Evolutionary conservation across 2,329 filamentous ascomycete genomes (phyloP), one percentile per base, ranked within the genome.

Genomic region (Ceratocystis ficicola): DNA sequence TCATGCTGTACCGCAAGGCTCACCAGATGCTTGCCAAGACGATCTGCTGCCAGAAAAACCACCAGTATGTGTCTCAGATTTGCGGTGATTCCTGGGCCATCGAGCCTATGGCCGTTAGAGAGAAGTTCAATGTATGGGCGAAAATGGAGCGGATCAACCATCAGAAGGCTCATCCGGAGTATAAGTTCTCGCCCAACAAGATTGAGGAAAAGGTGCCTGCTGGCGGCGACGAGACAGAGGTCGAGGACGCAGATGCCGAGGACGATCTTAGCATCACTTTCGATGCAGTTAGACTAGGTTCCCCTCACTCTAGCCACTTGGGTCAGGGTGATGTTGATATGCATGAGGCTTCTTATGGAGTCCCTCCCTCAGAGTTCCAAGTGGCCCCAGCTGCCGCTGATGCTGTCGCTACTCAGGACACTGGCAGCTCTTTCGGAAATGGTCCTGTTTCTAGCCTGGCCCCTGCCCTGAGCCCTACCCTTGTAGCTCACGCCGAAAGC

Each of bases 1-100:
- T 97, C 78, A 96, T 99, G 88, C 80, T 99, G 63, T 99, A 99
- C 75, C 87, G 94, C 52, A 96, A 94, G 70, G 90, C 90, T 5
- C 96, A 90, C 73, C 89, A 95, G 68, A 89, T 94, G 68, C 82
- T 91, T 41, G 90, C 89, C 67, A 96, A 96, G 75, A 80, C 83
- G 63, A 89, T 86, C 80, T 89, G 88, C 71, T 79, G 84, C 15
- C 86, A 94, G 71, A 93, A 94, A 75, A 96, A 97, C 76, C 93
- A 99, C 74, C 93, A 99, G 74, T 79, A 94, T 44, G 88, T 97
- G 30, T 97, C 93, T 1, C 85, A 86, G 59, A 84, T 94, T n/a
- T 90, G 90, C 66, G 94, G 92, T 32, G 79, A 84, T 65, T 93
- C 89, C 72, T 99, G 94, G 94, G 83, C 85, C 4, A 76, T 90